Base-by-base conservation (phyloP, 2,329 filamentous ascomycete species). In the Penicillium sp. region DNA sequence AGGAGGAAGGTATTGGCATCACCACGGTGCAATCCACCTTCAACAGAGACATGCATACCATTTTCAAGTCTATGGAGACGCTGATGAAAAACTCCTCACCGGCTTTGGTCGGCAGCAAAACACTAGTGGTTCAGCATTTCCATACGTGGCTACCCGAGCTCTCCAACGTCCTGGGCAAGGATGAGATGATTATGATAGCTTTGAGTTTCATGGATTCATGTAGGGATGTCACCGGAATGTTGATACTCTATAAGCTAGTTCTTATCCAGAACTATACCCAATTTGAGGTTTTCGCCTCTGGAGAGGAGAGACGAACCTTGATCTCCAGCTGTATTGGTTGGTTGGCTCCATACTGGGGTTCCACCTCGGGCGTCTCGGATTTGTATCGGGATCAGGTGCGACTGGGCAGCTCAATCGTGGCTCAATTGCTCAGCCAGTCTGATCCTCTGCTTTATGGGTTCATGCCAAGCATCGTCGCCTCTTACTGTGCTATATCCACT, bases 71-170 rank as follows among this genome's bases (percentile, higher is more conserved):
- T 1, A 81, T 99, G 24, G 92, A 97, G 74, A 81, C 83, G 16
- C 84, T 99, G 76, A 97, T 99, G 90, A 86, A 87, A 58, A 96
- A 91, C 71, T 81, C 86, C 2, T 89, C 91, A 2, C 89, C 94
- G 0, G 87, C 92, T 18, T 79, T 97, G 24, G 89, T 97, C 14
- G 94, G 94, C 34, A 97, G 90, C 61, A 96, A 99, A 75, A 97
- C 94, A 0, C 79, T 99, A 48, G 87, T 95, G 2, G 92, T 97
- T 13, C 94, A 99, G 73, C 91, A 97, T 72, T 96, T 97, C 72
- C 93, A 97, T 70, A 89, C 90, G 0, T 99, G 94, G 94, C 79
- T 99, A n/a, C 93, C 94, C 0, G 93, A 97, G 70, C 84, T 99
- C 10, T 81, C 85, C 0, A 85, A 87, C 2, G 81, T 94, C 37